Evolutionary conservation across 208 protist species (phyloP), one percentile per base, ranked within the genome.

Genomic region (Angomonas ambiguus): DNA sequence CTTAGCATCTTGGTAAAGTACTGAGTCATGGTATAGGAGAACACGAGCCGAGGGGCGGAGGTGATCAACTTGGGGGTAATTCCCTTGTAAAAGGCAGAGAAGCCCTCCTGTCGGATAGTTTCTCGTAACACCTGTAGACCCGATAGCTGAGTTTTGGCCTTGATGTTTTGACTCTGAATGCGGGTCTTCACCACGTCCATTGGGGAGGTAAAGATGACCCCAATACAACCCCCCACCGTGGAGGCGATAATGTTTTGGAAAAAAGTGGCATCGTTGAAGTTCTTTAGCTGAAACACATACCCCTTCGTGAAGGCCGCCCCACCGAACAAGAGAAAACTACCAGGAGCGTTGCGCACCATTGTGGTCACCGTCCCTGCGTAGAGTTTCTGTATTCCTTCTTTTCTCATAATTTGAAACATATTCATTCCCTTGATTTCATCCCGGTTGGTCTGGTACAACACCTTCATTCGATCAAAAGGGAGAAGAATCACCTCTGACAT

Each of bases 141-240:
- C 1, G 77, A 83, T 41, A 74, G 70, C 20, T 61, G 62, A 11
- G n/a, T 25, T 8, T 16, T 5, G 42, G 87, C 77, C 30, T 69
- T 65, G 35, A 87, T 70, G 30, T 59, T 56, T 63, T 88, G 77
- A 32, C 71, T 80, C 76, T 93, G 87, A 72, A 93, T 88, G 27
- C 85, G 83, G 0, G 87, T 93, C 76, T 93, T 93, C 38, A 93
- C 62, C n/a, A 93, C 84, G 69, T 93, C 87, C 65, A 91, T 80
- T 31, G 87, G 87, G 22, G 74, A 82, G 11, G 80, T 83, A 51
- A 78, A 76, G 56, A 81, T 76, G 30, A 93, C 83, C 20, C 79
- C 80, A 18, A 84, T 45, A 48, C 67, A 80, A 55, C 76, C 74
- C 45, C 87, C 87, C 1, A 85, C 77, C 31, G 79, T 91, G 65